These are phyloP conservation scores for Coemansia erecta DNA, from an alignment of 192 early-diverging fungal genomes.

Conservation along the genomic window DNA sequence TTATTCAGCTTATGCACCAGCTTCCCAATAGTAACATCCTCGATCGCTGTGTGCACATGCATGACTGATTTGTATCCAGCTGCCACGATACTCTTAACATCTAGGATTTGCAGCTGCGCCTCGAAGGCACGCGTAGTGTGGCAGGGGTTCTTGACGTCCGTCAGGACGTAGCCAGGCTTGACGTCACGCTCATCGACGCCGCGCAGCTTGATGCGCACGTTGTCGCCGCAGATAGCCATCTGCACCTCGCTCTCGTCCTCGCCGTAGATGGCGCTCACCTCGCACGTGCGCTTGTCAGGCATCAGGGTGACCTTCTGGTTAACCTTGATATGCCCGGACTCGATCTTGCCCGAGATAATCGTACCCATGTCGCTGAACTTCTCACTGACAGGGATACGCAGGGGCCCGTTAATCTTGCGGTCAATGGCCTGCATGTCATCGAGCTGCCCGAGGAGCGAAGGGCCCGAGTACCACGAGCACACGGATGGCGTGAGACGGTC, in stretches of 20 bases:
- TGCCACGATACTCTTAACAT: conserved; percentile 93
- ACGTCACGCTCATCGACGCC: conserved; percentile 94
- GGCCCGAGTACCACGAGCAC: conserved; percentile 81
- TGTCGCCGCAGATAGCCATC: conserved; percentile 83
- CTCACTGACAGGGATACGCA: conserved; percentile 93
- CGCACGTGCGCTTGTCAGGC: conserved; percentile 79
- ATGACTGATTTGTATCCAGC: conserved; percentile 93
- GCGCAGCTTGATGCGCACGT: conserved; percentile 84
- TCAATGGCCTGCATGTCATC: conserved; percentile 80
- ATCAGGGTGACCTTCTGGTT: conserved; percentile 85
- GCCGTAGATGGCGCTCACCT: conserved; percentile 80
- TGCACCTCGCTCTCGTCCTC: conserved; percentile 80
- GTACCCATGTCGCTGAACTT: conserved; percentile 99
- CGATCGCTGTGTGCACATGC: conserved; percentile 84
- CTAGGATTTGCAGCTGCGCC: conserved; percentile 85
- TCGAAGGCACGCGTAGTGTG: conserved; percentile 78
- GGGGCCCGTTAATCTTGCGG: conserved; percentile 82
- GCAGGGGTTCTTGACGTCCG: conserved; percentile 73
- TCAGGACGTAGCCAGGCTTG: conserved; percentile 84
- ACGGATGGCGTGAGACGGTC: conserved; percentile 61
- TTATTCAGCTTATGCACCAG: conserved; percentile 93
- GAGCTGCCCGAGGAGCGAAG: conserved; percentile 82
- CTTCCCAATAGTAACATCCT: conserved; percentile 80
- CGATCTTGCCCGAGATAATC: conserved; percentile 93
- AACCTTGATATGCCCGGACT: conserved; percentile 87